Percentiles rank a stretch among this genome's conserved stretches.
Conservation (phyloP, 768 basidiomycete species). For the Suillus placidus region DNA sequence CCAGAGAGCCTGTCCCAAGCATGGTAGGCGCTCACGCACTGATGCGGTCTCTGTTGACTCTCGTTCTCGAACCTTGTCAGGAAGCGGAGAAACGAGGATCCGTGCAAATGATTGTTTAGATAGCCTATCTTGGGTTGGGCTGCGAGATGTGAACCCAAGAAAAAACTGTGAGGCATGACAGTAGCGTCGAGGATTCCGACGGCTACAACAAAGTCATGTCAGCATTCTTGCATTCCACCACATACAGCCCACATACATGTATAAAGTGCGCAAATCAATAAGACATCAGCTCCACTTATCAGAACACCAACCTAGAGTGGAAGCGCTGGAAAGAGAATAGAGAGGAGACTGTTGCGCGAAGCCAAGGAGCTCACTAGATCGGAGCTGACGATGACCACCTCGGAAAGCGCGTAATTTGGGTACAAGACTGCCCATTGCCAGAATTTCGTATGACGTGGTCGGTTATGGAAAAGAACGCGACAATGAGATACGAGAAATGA, state of each 20-base stretch:
- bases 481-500: slow-evolving; percentile 52
- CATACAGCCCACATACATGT: slow-evolving; percentile 51
- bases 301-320: slow-evolving; percentile 72
- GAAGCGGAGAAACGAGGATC: slow-evolving; percentile 7
- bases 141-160: slow-evolving; percentile 83
- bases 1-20: background rate
- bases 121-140: slow-evolving; percentile 81
- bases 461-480: slow-evolving; percentile 63
- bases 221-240: slow-evolving; percentile 15
- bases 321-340: slow-evolving; percentile 66
- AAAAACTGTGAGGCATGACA: slow-evolving; percentile 93
- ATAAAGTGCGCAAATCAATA: slow-evolving; percentile 71
- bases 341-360: slow-evolving; percentile 82
- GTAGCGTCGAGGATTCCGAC: slow-evolving; percentile 81
- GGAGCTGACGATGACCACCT: slow-evolving; percentile 75
- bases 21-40: slow-evolving; percentile 5
- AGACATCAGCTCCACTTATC: slow-evolving; percentile 67
- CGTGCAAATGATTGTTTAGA: slow-evolving; percentile 33
- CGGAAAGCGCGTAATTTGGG: slow-evolving; percentile 65
- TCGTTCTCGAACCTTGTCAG: background rate
- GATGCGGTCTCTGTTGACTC: slow-evolving; percentile 4
- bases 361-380: slow-evolving; percentile 79
- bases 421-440: slow-evolving; percentile 64
- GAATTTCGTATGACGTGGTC: slow-evolving; percentile 57
- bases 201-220: slow-evolving; percentile 38